Base-by-base conservation (phyloP, 179 eudicot species). In the Actinidia polygama region DNA sequence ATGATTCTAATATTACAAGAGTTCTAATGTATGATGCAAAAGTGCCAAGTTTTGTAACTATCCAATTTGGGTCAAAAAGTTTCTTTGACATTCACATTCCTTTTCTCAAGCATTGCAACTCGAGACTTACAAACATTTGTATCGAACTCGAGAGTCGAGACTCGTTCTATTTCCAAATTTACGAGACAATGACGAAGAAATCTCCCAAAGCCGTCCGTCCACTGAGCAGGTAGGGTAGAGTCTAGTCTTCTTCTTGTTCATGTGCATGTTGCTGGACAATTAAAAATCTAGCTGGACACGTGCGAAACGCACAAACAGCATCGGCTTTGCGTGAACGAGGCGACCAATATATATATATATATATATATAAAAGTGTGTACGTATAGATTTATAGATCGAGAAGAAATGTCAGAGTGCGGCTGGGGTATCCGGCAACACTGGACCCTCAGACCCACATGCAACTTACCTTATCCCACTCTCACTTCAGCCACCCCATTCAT, bases 221-320 rank as follows among this genome's bases (percentile, higher is more conserved):
- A 50, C 44, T 51, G 15, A 51, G 6, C 55, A n/a, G 7, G 16
- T 73, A 16, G 12, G 14, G 7, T 54, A 4, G 26, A 21, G 57
- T 73, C 57, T 51, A 24, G 62, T 74, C 44, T 53, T 26, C 46
- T 26, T 7, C 0, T 14, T 15, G 21, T 6, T 14, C 16, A 24
- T 21, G 46, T 54, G 46, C 44, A 40, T 40, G 44, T 40, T 40
- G 44, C 44, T 40, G 44, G 44, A 40, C 44, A 40, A 40, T 40
- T 40, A 40, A 40, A 40, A 40, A 40, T 40, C 44, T 40, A 62
- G 81, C 53, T 75, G 81, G 68, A 75, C 86, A 80, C 83, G 73
- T 84, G 83, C 70, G 79, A 79, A 79, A 67, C 47, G 75, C 75
- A 58, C 74, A 54, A 68, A 24, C 46, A 64, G 61, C 58, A 15